phyloP scores from a whole-genome alignment of 257 asterid species.

The Oldenlandia corymbosa region DNA sequence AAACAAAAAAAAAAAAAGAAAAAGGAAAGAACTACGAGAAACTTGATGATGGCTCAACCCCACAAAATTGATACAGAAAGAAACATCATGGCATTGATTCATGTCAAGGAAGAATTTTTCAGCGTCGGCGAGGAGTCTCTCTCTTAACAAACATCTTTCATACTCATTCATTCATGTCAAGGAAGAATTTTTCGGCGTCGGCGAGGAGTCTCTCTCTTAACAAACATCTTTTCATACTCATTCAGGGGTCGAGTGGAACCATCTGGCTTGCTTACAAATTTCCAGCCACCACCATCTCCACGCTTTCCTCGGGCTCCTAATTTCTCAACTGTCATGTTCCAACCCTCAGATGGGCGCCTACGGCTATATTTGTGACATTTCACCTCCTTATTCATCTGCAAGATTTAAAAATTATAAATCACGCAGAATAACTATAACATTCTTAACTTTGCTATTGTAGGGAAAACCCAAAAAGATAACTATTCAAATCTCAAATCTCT shows the following conservation, averaged over 20 bases:
- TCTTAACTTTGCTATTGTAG: not conserved
- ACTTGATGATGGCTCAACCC: too few species aligned
- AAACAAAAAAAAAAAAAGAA: too few species aligned
- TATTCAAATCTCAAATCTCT: not conserved
- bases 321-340: slow-evolving; percentile 87
- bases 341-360: slow-evolving; percentile 82
- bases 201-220: slow-evolving; percentile 83
- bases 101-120: slow-evolving; percentile 61
- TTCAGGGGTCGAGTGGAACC: slow-evolving; percentile 89
- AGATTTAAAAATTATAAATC: not conserved
- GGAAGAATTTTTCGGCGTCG: slow-evolving; percentile 65
- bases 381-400: slow-evolving; percentile 65
- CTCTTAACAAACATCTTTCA: slow-evolving; percentile 78
- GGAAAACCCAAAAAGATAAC: not conserved
- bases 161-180: slow-evolving; percentile 44
- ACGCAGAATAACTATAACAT: not conserved
- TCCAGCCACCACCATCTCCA: slow-evolving; percentile 87
- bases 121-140: slow-evolving; percentile 80
- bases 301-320: slow-evolving; percentile 70
- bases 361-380: slow-evolving; percentile 84
- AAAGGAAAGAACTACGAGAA: too few species aligned
- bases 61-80: too few species aligned
- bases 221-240: slow-evolving; percentile 75
- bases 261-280: slow-evolving; percentile 69
- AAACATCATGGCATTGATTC: too few species aligned